Percentiles rank a stretch among this genome's conserved stretches.
Conservation (phyloP, 192 early-diverging fungal species). For the Pilaira anomala region DNA sequence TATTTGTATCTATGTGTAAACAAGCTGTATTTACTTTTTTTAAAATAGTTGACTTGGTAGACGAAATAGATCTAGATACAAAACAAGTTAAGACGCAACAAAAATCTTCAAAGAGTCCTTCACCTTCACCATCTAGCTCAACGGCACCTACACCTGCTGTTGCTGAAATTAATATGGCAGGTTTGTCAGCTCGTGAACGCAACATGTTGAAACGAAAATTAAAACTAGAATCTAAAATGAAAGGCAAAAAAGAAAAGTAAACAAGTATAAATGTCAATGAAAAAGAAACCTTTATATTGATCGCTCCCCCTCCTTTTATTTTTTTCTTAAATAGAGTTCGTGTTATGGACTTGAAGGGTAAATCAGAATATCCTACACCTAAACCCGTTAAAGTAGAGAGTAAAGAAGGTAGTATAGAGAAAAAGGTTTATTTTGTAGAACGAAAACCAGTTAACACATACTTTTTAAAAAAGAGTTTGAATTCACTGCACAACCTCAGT, state of each 20-base stretch:
- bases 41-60: conserved; percentile 72
- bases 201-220: conserved; percentile 87
- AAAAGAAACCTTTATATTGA: background rate
- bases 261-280: conserved; percentile 3
- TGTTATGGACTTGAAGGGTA: conserved; percentile 33
- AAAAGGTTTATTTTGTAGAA: background rate
- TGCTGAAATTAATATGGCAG: conserved; percentile 62
- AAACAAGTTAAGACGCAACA: background rate
- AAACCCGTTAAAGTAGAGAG: conserved; percentile 35
- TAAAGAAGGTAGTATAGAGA: conserved; percentile 26
- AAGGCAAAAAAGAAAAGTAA: conserved; percentile 73
- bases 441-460: background rate
- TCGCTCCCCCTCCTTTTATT: background rate
- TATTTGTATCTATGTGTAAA: background rate
- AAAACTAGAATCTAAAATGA: conserved; percentile 68
- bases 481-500: conserved; percentile 57
- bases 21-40: background rate
- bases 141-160: conserved; percentile 31
- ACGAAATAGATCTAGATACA: conserved; percentile 64
- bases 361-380: conserved; percentile 22
- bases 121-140: conserved; percentile 19
- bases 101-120: conserved; percentile 5
- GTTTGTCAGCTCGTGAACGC: conserved; percentile 85
- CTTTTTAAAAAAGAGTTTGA: conserved; percentile 33
- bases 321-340: conserved; percentile 37